These are phyloP conservation scores for Akanthomyces uredinophilus DNA, from an alignment of 2,329 filamentous ascomycete species.

Conservation along the genomic window DNA sequence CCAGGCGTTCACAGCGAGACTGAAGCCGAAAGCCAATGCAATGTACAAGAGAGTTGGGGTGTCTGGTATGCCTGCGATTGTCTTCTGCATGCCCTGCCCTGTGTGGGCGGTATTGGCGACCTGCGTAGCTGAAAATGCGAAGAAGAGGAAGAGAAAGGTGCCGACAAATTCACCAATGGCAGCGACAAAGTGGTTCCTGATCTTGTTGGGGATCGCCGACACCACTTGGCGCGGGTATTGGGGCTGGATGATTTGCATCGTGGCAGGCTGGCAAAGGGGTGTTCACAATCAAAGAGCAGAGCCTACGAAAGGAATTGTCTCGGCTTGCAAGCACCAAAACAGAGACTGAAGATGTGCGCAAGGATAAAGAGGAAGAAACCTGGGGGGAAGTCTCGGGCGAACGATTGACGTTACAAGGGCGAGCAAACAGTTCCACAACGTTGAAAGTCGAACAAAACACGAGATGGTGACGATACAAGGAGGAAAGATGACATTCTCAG, in stretches of 20 bases:
- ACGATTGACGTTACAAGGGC: background rate
- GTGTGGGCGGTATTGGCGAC: conserved; percentile 35
- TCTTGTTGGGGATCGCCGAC: conserved; percentile 15
- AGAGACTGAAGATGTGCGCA: background rate
- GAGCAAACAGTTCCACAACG: background rate
- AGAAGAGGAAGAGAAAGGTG: conserved; percentile 40
- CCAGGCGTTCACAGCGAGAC: conserved; percentile 43
- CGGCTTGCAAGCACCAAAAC: background rate
- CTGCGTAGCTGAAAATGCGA: conserved; percentile 37
- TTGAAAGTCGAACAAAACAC: background rate
- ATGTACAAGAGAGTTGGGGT: conserved; percentile 38
- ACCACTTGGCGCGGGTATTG: conserved; percentile 11
- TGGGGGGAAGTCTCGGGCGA: background rate
- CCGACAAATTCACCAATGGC: conserved; percentile 34
- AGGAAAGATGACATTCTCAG: background rate
- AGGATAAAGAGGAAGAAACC: background rate
- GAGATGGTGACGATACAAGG: background rate
- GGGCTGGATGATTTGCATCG: conserved; percentile 9
- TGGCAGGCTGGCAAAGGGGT: background rate
- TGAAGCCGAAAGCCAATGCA: conserved; percentile 37
- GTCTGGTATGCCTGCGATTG: conserved; percentile 39
- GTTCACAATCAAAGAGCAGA: background rate
- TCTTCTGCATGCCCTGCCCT: conserved; percentile 31
- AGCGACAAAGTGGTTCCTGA: conserved; percentile 15
- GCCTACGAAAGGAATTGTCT: background rate